phyloP scores from a whole-genome alignment of 108 stramenopile species.

The Cyclotella choctawhatcheeana region DNA sequence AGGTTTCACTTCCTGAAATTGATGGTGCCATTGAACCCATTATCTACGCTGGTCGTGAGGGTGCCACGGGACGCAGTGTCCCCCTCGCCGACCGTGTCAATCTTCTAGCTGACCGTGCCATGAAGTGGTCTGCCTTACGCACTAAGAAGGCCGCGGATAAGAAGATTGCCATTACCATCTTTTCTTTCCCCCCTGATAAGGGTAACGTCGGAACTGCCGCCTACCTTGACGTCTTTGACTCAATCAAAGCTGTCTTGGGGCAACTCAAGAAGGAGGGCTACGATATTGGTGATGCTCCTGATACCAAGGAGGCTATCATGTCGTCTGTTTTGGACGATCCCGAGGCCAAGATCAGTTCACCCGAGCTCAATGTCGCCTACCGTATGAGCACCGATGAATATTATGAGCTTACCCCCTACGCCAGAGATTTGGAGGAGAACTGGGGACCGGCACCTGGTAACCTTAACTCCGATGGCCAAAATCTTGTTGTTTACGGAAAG shows the following conservation, averaged over 20 bases:
- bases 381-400: conserved; percentile 96
- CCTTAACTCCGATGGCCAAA: conserved; percentile 96
- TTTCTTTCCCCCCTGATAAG: conserved; percentile 98
- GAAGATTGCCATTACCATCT: conserved; percentile 97
- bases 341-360: conserved; percentile 93
- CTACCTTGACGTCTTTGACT: conserved; percentile 98
- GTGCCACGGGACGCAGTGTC: conserved; percentile 93
- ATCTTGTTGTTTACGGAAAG: conserved; percentile 95
- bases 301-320: conserved; percentile 86
- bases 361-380: conserved; percentile 95
- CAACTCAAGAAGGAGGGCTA: conserved; percentile 92
- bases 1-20: conserved; percentile 96
- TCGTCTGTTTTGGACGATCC: conserved; percentile 91
- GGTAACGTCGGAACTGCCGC: conserved; percentile 98
- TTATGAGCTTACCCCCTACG: conserved; percentile 94
- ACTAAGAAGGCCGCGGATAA: conserved; percentile 90
- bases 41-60: conserved; percentile 96
- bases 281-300: conserved; percentile 88
- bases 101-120: conserved; percentile 89
- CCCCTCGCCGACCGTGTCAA: conserved; percentile 96
- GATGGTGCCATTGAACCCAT: conserved; percentile 98
- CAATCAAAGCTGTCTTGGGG: conserved; percentile 91
- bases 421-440: conserved; percentile 94
- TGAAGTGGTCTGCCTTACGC: conserved; percentile 90
- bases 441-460: conserved; percentile 98